Percentiles rank a stretch among this genome's conserved stretches.
Conservation (phyloP, 163 green algal genomes). For the Chloromonas sp. region DNA sequence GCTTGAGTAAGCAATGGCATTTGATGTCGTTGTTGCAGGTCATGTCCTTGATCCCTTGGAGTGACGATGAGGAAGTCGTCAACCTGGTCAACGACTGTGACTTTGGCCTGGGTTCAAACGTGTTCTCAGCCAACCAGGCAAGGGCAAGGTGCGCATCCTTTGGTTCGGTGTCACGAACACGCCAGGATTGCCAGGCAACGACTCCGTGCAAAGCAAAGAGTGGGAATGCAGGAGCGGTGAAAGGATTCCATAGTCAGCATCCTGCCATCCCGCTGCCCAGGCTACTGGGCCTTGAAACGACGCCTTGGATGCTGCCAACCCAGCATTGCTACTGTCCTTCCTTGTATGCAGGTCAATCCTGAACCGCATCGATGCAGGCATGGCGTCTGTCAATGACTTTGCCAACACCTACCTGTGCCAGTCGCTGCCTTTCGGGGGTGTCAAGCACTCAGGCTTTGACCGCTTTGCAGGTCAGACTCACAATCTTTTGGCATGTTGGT, state of each 20-base stretch:
- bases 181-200: too few species aligned
- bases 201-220: too few species aligned
- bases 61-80: slow-evolving; percentile 73
- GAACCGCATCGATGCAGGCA: slow-evolving; percentile 67
- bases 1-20: too few species aligned
- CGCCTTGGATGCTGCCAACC: too few species aligned
- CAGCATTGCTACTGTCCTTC: too few species aligned
- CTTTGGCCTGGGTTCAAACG: slow-evolving; percentile 89
- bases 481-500: too few species aligned
- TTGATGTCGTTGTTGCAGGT: slow-evolving; percentile 28
- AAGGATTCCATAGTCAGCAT: too few species aligned
- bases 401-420: slow-evolving; percentile 97
- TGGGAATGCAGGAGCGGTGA: too few species aligned
- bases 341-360: slow-evolving; percentile 44
- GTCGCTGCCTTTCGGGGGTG: slow-evolving; percentile 94
- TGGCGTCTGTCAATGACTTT: slow-evolving; percentile 95
- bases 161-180: too few species aligned
- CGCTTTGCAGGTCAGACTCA: slow-evolving; percentile 60
- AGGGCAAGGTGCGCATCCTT: slow-evolving; percentile 32
- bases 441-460: slow-evolving; percentile 94
- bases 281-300: background rate
- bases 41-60: slow-evolving; percentile 55
- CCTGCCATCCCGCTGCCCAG: too few species aligned
- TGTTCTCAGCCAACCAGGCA: slow-evolving; percentile 67
- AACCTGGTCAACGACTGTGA: slow-evolving; percentile 88